These are phyloP conservation scores for Talaromyces nanjingensis DNA, from an alignment of 495 filamentous ascomycete genomes.

Conservation along the genomic window DNA sequence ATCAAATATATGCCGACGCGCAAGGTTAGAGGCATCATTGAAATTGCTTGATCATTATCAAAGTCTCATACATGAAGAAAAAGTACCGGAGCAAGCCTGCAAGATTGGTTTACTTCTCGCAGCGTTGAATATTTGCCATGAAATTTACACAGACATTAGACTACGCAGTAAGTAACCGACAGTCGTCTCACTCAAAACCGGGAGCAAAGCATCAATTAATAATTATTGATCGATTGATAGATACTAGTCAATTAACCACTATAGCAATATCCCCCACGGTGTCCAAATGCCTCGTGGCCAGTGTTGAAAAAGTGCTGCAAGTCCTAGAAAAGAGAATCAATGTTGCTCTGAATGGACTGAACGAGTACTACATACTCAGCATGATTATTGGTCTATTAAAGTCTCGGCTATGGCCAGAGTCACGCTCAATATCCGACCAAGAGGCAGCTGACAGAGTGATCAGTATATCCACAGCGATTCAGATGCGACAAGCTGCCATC, in stretches of 20 bases:
- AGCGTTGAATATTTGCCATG: constrained; percentile 6
- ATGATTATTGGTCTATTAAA: constrained; percentile 5
- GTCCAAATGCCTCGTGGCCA: neutral
- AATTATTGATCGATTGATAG: neutral
- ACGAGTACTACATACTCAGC: constrained; percentile 5
- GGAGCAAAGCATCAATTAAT: neutral
- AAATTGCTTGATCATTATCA: constrained; percentile 3
- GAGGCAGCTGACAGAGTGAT: constrained; percentile 7
- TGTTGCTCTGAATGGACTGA: neutral
- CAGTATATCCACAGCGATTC: neutral
- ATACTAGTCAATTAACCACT: neutral
- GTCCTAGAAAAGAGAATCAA: neutral
- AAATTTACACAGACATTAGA: neutral
- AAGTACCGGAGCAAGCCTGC: constrained; percentile 5
- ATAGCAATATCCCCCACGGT: constrained; percentile 1
- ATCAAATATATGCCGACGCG: constrained; percentile 5
- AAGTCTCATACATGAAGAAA: constrained; percentile 1
- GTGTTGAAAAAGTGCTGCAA: neutral
- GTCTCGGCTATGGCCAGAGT: neutral
- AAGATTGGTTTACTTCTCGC: neutral
- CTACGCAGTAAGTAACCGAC: neutral
- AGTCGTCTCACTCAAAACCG: neutral
- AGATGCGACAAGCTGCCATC: neutral
- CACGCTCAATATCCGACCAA: neutral
- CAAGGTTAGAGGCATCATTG: constrained; percentile 1